A percentile compares a stretch with the other conserved stretches of the same genome.
Conservation (phyloP, 2,329 filamentous ascomycete genomes). For the Stachybotrys chartarum region DNA sequence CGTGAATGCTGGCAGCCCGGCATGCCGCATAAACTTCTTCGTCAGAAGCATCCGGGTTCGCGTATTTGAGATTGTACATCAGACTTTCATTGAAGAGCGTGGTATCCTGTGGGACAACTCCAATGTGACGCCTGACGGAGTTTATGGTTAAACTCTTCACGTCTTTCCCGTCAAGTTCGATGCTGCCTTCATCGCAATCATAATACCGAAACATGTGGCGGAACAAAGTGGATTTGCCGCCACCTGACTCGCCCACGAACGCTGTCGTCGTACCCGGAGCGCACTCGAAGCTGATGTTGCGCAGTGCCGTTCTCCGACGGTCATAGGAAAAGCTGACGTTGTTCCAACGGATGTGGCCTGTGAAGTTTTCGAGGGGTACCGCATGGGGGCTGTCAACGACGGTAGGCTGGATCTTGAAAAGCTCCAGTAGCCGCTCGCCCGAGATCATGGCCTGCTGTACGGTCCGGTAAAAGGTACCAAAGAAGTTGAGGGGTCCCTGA, state of each 20-base stretch:
- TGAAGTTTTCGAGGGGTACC: conserved; percentile 55
- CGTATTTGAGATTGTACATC: conserved; percentile 92
- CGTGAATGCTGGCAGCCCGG: conserved; percentile 82
- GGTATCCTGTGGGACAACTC: conserved; percentile 94
- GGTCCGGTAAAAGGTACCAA: conserved; percentile 90
- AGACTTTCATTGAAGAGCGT: conserved; percentile 90
- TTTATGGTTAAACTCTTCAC: conserved; percentile 86
- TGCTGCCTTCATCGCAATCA: conserved; percentile 71
- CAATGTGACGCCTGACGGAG: conserved; percentile 84
- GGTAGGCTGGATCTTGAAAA: conserved; percentile 93
- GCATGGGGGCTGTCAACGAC: conserved; percentile 72
- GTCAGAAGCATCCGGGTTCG: conserved; percentile 71
- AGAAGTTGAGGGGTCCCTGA: conserved; percentile 76
- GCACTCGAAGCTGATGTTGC: conserved; percentile 79
- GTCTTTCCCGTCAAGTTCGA: conserved; percentile 77
- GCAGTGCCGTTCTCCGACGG: conserved; percentile 73
- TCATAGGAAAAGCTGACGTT: conserved; percentile 91
- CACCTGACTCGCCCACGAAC: conserved; percentile 92
- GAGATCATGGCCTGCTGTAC: conserved; percentile 98
- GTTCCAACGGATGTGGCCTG: conserved; percentile 79
- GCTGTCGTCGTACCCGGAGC: conserved; percentile 87
- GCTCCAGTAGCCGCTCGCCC: conserved; percentile 85
- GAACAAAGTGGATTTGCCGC: conserved; percentile 95
- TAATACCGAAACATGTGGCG: conserved; percentile 95
- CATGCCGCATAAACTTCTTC: conserved; percentile 79